phyloP scores from a whole-genome alignment of 768 basidiomycete species.

The Trametes cubensis region DNA sequence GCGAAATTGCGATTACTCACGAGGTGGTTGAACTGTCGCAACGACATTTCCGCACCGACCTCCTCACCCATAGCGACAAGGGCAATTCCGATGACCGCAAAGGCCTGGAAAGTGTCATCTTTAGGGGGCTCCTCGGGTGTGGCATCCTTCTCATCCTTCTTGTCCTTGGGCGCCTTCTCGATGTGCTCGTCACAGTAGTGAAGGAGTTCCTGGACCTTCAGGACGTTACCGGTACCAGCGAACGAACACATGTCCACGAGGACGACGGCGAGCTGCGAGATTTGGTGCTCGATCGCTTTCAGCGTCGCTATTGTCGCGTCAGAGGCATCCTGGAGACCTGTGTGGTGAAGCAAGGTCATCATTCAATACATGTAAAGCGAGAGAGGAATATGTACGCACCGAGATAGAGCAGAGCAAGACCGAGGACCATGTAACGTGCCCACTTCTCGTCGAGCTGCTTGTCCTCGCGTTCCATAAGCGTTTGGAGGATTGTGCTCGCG shows the following conservation, averaged over 20 bases:
- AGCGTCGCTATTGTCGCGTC: constrained; percentile 94
- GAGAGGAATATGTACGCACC: constrained; percentile 51
- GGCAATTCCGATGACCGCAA: constrained; percentile 92
- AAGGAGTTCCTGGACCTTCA: constrained; percentile 89
- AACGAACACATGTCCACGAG: constrained; percentile 93
- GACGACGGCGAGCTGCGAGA: constrained; percentile 88
- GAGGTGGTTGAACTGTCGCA: constrained; percentile 95
- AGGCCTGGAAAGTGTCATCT: constrained; percentile 86
- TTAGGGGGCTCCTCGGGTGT: constrained; percentile 47
- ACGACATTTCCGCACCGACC: constrained; percentile 95
- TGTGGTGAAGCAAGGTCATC: background rate
- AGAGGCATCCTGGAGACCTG: constrained; percentile 89
- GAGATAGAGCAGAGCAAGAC: constrained; percentile 86
- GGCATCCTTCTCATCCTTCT: constrained; percentile 48
- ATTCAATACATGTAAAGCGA: background rate
- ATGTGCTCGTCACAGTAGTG: constrained; percentile 94
- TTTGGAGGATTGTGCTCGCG: constrained; percentile 85
- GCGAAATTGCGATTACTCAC: constrained; percentile 46
- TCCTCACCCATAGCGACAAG: constrained; percentile 98
- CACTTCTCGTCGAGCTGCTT: constrained; percentile 88
- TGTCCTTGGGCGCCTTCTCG: constrained; percentile 47
- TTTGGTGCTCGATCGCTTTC: constrained; percentile 90
- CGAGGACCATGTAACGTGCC: constrained; percentile 88
- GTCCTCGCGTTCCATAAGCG: constrained; percentile 82
- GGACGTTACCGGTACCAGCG: constrained; percentile 93